Base-by-base conservation (phyloP, 75 land plant genomes). In the Adiantum capillusveneris region DNA sequence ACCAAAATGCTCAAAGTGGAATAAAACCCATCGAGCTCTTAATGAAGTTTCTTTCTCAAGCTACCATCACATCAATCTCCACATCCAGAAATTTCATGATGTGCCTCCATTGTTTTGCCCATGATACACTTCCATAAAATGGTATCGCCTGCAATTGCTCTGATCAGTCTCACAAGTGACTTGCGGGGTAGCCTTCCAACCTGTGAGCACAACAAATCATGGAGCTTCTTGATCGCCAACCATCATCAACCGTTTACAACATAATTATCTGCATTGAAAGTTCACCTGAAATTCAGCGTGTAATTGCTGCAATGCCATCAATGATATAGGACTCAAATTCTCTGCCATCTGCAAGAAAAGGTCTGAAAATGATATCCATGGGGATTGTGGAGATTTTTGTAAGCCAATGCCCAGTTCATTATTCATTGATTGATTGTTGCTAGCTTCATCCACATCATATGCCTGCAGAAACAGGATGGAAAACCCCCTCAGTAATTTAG, bases 131-230 rank as follows among this genome's bases (percentile, higher is more conserved):
- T 44, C n/a, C 26, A 18, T 20, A 65, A 44, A 16, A 37, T 24
- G 11, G 29, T 65, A 58, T 44, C 62, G 5, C 68, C 68, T 25
- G 43, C 63, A 41, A 65, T 41, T 41, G 11, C 41, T 24, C 62
- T 41, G 22, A 57, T 25, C 24, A 58, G 28, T 28, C 58, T 56
- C 24, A 65, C 63, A 58, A 65, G 27, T 31, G 30, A 21, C 29
- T 44, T 19, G 27, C 68, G 64, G 25, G 44, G 29, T 25, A 65
- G 13, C 36, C 50, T 65, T 18, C 68, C 64, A 28, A 65, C 68
- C 68, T 65, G 43, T 26, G 52, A 53, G 30, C 51, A 25, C 64
- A 62, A 64, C 37, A 31, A 30, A 50, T 50, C 0, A 16, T 12
- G 36, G 52, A 31, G 22, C 29, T 30, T 34, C 34, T 28, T 29